phyloP scores from a whole-genome alignment of 176 grass and related monocot genomes.

The Eragrostis nindensis region DNA sequence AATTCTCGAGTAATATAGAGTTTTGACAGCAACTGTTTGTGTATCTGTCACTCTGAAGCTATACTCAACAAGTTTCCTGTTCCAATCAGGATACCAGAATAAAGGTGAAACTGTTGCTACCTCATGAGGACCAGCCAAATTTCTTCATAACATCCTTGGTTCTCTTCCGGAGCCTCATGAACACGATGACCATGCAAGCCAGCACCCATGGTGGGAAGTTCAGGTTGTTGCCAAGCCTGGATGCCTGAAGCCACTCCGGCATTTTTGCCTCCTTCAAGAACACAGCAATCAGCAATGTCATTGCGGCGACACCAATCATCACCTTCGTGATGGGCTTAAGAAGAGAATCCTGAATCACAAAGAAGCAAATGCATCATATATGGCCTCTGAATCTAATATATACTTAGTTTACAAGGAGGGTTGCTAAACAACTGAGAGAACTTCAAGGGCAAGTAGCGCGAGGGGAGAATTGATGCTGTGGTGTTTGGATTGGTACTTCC shows the following conservation, averaged over 20 bases:
- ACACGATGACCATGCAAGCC: slow-evolving; percentile 80
- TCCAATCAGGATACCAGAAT: not conserved
- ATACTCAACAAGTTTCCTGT: slow-evolving; percentile 9
- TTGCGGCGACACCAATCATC: slow-evolving; percentile 54
- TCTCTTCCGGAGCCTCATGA: slow-evolving; percentile 81
- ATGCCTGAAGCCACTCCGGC: slow-evolving; percentile 66
- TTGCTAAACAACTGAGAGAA: slow-evolving; percentile 6
- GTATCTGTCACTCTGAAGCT: not conserved
- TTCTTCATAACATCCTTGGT: slow-evolving; percentile 83
- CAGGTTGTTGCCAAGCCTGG: slow-evolving; percentile 39
- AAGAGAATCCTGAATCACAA: slow-evolving; percentile 75
- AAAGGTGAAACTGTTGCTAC: slow-evolving; percentile 7
- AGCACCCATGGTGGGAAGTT: slow-evolving; percentile 91
- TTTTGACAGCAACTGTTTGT: not conserved
- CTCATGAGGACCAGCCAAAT: slow-evolving; percentile 66
- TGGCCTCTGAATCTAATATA: not conserved
- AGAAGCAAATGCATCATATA: not conserved
- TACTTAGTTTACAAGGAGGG: not conserved
- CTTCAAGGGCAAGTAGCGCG: not conserved
- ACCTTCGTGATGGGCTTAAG: slow-evolving; percentile 89
- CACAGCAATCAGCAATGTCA: slow-evolving; percentile 53
- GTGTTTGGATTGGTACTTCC: not conserved
- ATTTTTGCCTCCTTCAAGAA: slow-evolving; percentile 70
- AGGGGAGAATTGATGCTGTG: slow-evolving; percentile 9
- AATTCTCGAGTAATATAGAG: not conserved